Conservation (phyloP, 2,329 filamentous ascomycete species). For the Pseudogymnoascus sp. region DNA sequence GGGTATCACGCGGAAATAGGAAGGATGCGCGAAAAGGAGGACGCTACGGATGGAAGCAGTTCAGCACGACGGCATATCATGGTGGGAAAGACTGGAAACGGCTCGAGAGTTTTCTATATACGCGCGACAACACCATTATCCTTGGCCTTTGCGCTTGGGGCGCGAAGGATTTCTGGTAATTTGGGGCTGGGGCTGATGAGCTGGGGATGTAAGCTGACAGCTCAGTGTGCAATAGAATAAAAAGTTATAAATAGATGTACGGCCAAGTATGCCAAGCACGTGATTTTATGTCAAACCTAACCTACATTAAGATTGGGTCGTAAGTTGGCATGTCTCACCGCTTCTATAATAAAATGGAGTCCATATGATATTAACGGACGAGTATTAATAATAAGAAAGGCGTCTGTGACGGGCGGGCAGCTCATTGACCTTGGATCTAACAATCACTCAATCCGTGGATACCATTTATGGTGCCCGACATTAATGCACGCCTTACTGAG, state of each 20-base stretch:
- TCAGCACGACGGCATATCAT: background rate
- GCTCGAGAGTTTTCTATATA: slow-evolving; percentile 6
- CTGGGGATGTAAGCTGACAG: slow-evolving; percentile 5
- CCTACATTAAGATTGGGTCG: background rate
- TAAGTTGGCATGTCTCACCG: background rate
- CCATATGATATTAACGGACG: background rate
- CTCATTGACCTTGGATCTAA: background rate
- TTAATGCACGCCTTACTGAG: background rate
- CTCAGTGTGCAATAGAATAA: background rate
- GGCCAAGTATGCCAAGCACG: background rate
- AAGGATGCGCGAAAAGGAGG: background rate
- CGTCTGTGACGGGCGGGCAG: background rate
- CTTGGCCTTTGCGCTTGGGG: background rate
- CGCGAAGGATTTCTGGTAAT: slow-evolving; percentile 5
- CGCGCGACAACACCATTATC: background rate
- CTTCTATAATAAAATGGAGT: background rate
- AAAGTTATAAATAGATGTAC: background rate
- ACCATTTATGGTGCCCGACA: background rate
- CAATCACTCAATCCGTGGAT: background rate
- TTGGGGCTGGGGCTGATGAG: slow-evolving; percentile 1
- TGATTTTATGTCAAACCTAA: background rate
- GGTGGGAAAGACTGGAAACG: background rate
- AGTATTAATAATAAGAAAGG: background rate
- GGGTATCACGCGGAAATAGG: background rate
- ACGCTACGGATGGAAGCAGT: background rate